phyloP scores from a whole-genome alignment of 345 rosid genomes.

The Mercurialis annua region DNA sequence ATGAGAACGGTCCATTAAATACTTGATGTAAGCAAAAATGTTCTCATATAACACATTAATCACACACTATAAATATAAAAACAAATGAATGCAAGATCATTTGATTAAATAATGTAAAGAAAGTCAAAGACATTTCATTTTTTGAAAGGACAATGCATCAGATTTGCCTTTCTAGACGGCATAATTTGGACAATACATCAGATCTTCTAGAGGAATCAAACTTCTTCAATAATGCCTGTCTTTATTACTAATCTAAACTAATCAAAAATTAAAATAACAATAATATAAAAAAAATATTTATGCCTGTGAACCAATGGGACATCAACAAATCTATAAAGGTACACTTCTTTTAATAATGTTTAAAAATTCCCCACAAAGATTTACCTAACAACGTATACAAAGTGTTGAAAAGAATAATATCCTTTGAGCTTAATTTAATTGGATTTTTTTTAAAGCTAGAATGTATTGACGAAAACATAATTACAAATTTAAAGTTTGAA shows the following conservation, averaged over 20 bases:
- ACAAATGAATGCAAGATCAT: too few species aligned
- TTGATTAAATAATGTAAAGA: background rate
- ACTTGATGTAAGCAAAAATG: too few species aligned
- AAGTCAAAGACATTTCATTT: background rate
- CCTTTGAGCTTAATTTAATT: constrained; percentile 12
- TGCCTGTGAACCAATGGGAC: constrained; percentile 7
- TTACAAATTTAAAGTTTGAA: too few species aligned
- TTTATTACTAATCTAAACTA: background rate
- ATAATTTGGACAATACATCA: background rate
- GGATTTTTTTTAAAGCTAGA: too few species aligned
- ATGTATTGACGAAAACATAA: too few species aligned
- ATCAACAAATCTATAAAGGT: background rate
- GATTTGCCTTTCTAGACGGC: too few species aligned
- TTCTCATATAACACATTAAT: too few species aligned
- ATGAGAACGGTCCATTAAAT: too few species aligned
- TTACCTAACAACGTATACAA: constrained; percentile 5
- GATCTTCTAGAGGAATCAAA: constrained; percentile 1
- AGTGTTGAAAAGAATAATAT: constrained; percentile 16
- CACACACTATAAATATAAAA: too few species aligned
- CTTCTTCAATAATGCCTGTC: constrained; percentile 3
- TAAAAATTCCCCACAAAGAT: constrained; percentile 16
- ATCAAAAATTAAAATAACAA: constrained; percentile 9
- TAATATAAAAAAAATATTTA: background rate
- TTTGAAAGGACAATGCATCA: too few species aligned
- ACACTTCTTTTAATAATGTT: background rate